phyloP scores from a whole-genome alignment of 257 asterid species.

The Solanum pimpinellifolium region DNA sequence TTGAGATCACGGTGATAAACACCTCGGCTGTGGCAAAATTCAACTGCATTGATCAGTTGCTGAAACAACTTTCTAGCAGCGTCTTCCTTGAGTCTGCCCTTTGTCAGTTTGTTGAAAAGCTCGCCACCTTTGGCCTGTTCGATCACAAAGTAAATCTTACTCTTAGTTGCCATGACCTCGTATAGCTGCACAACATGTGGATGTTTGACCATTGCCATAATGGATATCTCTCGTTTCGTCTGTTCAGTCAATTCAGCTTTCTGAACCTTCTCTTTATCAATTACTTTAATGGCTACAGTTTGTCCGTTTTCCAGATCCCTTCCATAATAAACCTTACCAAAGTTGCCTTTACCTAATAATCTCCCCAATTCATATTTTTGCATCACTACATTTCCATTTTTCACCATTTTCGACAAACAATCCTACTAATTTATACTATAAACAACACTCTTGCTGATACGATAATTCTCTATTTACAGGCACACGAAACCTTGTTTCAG shows the following conservation, averaged over 20 bases:
- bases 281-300: conserved; percentile 72
- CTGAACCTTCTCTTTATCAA: conserved; percentile 53
- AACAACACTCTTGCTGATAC: conserved; percentile 1
- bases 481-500: conserved; percentile 7
- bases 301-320: conserved; percentile 44
- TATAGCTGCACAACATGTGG: conserved; percentile 41
- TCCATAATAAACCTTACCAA: conserved; percentile 74
- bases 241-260: conserved; percentile 53
- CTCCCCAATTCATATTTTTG: conserved; percentile 72
- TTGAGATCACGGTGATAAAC: conserved; percentile 78
- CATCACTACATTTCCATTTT: conserved; percentile 47
- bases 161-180: conserved; percentile 75
- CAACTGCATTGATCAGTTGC: conserved; percentile 50
- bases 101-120: conserved; percentile 53
- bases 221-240: conserved; percentile 64
- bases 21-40: conserved; percentile 53
- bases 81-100: conserved; percentile 58
- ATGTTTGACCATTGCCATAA: conserved; percentile 60
- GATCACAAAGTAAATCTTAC: conserved; percentile 59
- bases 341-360: conserved; percentile 68
- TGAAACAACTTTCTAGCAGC: conserved; percentile 52
- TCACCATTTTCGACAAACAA: conserved; percentile 29
- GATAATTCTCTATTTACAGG: conserved; percentile 1
- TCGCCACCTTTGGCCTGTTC: conserved; percentile 84
- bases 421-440: not conserved